Evolutionary conservation across 352 stramenopile genomes (phyloP), one percentile per base, ranked within the genome.

Genomic region (Phytopythium boreale): DNA sequence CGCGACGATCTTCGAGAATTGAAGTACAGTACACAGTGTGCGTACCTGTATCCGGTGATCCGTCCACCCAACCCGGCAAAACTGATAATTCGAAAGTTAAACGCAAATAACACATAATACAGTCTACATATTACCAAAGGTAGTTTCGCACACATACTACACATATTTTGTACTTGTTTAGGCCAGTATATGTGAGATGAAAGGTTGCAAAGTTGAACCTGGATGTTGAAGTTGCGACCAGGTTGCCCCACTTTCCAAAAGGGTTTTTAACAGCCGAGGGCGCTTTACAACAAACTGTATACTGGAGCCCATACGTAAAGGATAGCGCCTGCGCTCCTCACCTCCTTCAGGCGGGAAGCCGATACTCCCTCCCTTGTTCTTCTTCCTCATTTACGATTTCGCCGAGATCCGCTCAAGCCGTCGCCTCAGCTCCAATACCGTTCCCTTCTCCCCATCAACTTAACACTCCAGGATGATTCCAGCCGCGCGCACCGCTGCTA

Each of bases 401-500:
- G 50, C 50, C 50, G 27, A 56, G 50, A 4, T 24, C 50, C 50
- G 7, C 17, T 3, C 50, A 56, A 41, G 50, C 31, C 50, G 11
- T 8, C 29, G 29, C 29, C 7, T n/a, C 47, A 55, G 47, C 47
- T 4, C 15, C 47, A n/a, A n/a, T n/a, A n/a, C n/a, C n/a, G n/a
- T 24, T 12, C 50, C 50, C 15, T 12, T 5, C 9, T n/a, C 5
- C 11, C 9, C 50, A 22, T 34, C 8, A 19, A 36, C 7, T 55
- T 22, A n/a, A n/a, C 26, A 20, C 2, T 31, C 50, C 26, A 37
- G 41, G 26, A 83, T 83, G 75, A 22, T 49, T 14, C 41, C 41
- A 19, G 75, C 77, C 41, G 65, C 75, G 29, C 75, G 75, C 39
- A 50, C 36, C 63, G 73, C 61, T 47, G 65, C 56, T 5, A 83